Evolutionary conservation across 140 eudicot species (phyloP).

Genomic region (Stevia rebaudiana): DNA sequence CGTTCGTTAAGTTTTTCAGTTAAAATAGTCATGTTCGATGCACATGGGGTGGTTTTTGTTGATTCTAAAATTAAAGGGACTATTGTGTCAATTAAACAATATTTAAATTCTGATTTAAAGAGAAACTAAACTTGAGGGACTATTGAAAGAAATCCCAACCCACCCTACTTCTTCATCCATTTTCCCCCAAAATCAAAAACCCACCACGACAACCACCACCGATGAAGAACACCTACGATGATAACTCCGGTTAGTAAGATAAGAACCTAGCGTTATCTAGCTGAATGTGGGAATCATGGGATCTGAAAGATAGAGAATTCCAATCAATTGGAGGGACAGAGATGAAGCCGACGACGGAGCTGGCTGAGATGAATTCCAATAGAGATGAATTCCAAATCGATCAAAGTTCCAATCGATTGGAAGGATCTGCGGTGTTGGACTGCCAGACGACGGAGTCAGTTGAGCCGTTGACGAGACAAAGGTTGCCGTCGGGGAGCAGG

Average conservation of each 20-base stretch:
- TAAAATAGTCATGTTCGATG: too few species aligned
- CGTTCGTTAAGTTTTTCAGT: too few species aligned
- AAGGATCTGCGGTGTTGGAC: slow-evolving; percentile 39
- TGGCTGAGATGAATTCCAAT: slow-evolving; percentile 64
- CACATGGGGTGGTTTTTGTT: too few species aligned
- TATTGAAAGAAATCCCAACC: too few species aligned
- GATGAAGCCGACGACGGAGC: slow-evolving; percentile 46
- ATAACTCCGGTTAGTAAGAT: slow-evolving; percentile 56
- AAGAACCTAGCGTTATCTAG: slow-evolving; percentile 60
- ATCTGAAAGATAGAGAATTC: slow-evolving; percentile 56
- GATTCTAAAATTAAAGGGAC: too few species aligned
- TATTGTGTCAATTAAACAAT: too few species aligned
- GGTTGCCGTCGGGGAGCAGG: slow-evolving; percentile 47
- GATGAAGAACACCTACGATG: slow-evolving; percentile 43
- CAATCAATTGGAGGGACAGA: slow-evolving; percentile 46
- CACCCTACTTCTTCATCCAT: too few species aligned
- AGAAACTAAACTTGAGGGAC: too few species aligned
- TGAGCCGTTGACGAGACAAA: slow-evolving; percentile 55
- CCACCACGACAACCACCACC: too few species aligned
- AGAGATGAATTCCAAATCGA: slow-evolving; percentile 70
- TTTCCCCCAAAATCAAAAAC: too few species aligned
- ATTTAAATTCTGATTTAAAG: too few species aligned
- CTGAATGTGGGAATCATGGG: slow-evolving; percentile 19
- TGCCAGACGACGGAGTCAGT: slow-evolving; percentile 52
- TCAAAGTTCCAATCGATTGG: slow-evolving; percentile 47